Conservation (phyloP, 805 yeast species). For the Zygoascus biomembranicola region DNA sequence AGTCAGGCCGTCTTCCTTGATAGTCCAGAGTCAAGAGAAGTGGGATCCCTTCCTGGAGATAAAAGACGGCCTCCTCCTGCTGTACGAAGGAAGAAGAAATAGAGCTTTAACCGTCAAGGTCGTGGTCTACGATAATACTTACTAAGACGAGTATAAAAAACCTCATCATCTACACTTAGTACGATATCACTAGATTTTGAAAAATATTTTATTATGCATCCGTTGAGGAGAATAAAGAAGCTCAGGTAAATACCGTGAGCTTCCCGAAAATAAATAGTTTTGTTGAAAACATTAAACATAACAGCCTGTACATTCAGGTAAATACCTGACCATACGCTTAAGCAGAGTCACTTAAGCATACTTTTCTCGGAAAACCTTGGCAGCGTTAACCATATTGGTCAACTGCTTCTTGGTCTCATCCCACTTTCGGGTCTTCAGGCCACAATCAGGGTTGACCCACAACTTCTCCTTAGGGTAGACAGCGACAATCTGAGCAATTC, state of each 20-base stretch:
- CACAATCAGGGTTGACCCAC: slow-evolving; percentile 99
- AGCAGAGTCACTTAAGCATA: slow-evolving; percentile 19
- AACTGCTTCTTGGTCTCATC: slow-evolving; percentile 91
- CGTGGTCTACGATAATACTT: background rate
- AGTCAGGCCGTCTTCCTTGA: slow-evolving; percentile 14
- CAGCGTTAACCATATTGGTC: slow-evolving; percentile 98
- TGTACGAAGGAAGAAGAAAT: background rate
- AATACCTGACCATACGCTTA: background rate
- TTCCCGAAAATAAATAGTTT: slow-evolving; percentile 2
- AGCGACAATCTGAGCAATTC: slow-evolving; percentile 90
- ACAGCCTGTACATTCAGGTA: background rate
- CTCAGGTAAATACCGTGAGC: background rate
- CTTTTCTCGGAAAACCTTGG: slow-evolving; percentile 82
- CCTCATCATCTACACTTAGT: background rate
- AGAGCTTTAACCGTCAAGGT: background rate
- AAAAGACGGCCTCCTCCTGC: background rate
- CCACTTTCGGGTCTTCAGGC: slow-evolving; percentile 99
- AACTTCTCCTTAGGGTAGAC: slow-evolving; percentile 96
- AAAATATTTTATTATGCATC: background rate
- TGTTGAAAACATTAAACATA: slow-evolving; percentile 14
- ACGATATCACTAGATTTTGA: background rate
- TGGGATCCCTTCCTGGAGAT: background rate
- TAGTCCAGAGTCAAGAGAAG: slow-evolving; percentile 7
- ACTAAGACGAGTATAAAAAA: background rate
- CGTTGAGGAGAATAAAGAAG: slow-evolving; percentile 1